phyloP scores from a whole-genome alignment of 73 alveolate species.

The Loxodes magnus region DNA sequence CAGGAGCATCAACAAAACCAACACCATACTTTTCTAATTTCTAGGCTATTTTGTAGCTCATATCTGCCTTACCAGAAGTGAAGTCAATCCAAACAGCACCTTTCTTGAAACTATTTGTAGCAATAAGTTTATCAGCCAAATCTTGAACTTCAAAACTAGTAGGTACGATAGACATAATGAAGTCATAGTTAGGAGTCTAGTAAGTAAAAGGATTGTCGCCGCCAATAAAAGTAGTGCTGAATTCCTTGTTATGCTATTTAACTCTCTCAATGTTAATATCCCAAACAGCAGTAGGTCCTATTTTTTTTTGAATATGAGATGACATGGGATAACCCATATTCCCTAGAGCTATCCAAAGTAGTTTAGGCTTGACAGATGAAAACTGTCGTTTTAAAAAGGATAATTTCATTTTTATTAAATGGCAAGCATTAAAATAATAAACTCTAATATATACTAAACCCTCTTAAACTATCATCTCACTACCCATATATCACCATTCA shows the following conservation, averaged over 20 bases:
- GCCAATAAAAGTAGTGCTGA: neutral
- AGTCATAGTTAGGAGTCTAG: neutral
- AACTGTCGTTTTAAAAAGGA: too few relatives aligned
- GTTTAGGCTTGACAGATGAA: neutral
- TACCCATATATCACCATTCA: too few relatives aligned
- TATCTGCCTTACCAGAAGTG: neutral
- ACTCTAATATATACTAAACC: too few relatives aligned
- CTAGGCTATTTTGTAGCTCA: neutral
- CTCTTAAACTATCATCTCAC: too few relatives aligned
- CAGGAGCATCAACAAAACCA: conserved; percentile 14
- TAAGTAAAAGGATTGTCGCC: neutral
- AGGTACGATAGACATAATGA: neutral
- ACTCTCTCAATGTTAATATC: neutral
- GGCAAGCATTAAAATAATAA: too few relatives aligned
- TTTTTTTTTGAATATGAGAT: neutral
- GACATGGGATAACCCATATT: conserved; percentile 4
- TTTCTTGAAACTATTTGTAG: neutral
- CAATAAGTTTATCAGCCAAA: neutral
- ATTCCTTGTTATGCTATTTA: neutral
- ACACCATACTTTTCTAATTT: neutral
- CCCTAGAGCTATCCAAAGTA: neutral
- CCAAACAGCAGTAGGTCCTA: conserved; percentile 1
- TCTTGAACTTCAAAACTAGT: neutral
- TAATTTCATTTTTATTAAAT: too few relatives aligned
- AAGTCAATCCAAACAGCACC: neutral